phyloP scores from a whole-genome alignment of 192 early-diverging fungal genomes.

The Backusella luteola region DNA sequence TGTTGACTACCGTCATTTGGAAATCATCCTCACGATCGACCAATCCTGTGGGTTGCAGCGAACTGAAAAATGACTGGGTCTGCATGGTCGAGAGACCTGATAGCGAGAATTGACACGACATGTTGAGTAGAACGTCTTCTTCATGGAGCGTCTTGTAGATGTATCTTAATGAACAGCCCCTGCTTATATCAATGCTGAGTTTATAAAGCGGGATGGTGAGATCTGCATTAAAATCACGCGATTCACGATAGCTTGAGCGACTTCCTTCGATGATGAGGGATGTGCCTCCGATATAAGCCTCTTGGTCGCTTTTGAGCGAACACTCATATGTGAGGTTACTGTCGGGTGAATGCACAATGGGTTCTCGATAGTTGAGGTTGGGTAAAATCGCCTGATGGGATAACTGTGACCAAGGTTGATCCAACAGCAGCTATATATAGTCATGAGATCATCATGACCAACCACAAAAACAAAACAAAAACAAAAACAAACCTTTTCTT shows the following conservation, averaged over 20 bases:
- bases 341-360: not conserved
- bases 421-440: slow-evolving; percentile 32
- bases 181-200: not conserved
- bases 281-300: not conserved
- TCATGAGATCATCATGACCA: not conserved
- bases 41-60: not conserved
- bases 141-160: not conserved
- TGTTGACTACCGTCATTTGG: not conserved
- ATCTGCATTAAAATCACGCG: not conserved
- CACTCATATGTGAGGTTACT: not conserved
- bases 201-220: not conserved
- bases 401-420: slow-evolving; percentile 45
- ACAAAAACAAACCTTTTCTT: slow-evolving; percentile 40
- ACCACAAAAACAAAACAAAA: too few species aligned
- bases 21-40: not conserved
- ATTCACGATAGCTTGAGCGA: not conserved
- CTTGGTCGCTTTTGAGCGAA: not conserved
- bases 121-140: not conserved
- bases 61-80: not conserved
- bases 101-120: not conserved
- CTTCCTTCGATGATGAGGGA: not conserved
- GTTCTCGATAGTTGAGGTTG: slow-evolving; percentile 15
- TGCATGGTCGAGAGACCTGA: too few species aligned
- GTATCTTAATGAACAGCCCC: not conserved
- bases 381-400: slow-evolving; percentile 52